These are phyloP conservation scores for Penicillium cataractarum DNA, from an alignment of 495 filamentous ascomycete genomes.

Conservation along the genomic window DNA sequence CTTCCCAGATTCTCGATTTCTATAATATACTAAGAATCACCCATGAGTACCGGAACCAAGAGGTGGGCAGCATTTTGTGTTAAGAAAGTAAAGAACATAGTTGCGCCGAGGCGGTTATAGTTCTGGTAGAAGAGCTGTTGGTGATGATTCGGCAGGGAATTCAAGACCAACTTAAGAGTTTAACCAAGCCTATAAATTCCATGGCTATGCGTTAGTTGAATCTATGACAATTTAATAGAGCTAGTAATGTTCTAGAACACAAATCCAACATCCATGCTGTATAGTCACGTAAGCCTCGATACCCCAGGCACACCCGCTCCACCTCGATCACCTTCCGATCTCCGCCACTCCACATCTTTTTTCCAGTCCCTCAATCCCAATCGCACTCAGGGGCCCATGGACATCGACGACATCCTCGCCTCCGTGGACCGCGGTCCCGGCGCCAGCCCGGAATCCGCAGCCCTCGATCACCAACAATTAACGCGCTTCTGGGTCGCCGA, in stretches of 20 bases:
- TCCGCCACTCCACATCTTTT: slow-evolving; percentile 21
- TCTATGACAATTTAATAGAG: background rate
- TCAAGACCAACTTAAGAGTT: background rate
- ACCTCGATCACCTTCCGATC: slow-evolving; percentile 24
- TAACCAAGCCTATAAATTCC: background rate
- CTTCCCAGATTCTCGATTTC: too few relatives aligned
- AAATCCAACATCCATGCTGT: background rate
- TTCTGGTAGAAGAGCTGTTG: background rate
- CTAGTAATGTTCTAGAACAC: too few relatives aligned
- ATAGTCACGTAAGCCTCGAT: slow-evolving; percentile 6
- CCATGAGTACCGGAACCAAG: too few relatives aligned
- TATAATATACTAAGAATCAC: too few relatives aligned
- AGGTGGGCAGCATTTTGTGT: too few relatives aligned
- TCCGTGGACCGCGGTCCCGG: slow-evolving; percentile 68
- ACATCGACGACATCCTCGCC: slow-evolving; percentile 87
- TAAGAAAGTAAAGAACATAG: too few relatives aligned
- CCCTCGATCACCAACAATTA: slow-evolving; percentile 81
- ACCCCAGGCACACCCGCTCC: slow-evolving; percentile 21
- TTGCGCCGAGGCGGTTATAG: background rate
- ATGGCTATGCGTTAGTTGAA: background rate
- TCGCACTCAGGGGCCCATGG: slow-evolving; percentile 53
- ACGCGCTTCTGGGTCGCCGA: slow-evolving; percentile 94
- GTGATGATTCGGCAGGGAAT: background rate
- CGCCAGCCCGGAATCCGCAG: slow-evolving; percentile 57
- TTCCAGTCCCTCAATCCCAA: slow-evolving; percentile 1